phyloP scores from a whole-genome alignment of 2,329 filamentous ascomycete species.

The Dothistroma pini region DNA sequence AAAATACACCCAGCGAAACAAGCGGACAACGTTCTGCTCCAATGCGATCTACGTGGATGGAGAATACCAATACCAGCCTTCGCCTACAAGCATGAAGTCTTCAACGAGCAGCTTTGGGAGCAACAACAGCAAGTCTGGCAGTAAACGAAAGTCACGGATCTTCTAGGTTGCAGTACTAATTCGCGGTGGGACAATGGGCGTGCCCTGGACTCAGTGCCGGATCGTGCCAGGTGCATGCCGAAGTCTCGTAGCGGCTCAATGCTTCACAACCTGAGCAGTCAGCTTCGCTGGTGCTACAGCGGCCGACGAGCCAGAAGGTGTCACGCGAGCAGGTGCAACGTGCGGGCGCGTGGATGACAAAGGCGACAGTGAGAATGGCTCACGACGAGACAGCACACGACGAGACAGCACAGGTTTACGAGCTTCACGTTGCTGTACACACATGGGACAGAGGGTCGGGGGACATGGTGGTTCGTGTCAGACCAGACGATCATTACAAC shows the following conservation, averaged over 20 bases:
- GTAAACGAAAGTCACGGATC: conserved; percentile 11
- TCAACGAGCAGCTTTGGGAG: conserved; percentile 22
- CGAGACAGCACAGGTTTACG: background rate
- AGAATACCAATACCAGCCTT: conserved; percentile 73
- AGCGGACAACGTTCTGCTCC: conserved; percentile 83
- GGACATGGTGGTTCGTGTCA: background rate
- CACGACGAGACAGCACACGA: background rate
- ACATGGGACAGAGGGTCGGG: background rate
- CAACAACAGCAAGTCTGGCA: conserved; percentile 2
- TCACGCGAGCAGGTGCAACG: background rate
- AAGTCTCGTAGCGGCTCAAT: background rate
- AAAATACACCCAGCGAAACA: conserved; percentile 86
- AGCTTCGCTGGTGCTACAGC: background rate
- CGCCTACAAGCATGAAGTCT: conserved; percentile 22
- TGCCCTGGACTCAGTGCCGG: background rate
- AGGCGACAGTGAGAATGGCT: background rate
- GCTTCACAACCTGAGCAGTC: background rate
- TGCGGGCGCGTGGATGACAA: background rate
- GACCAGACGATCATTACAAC: conserved; percentile 2
- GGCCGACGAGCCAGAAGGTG: background rate
- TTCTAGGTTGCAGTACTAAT: conserved; percentile 1
- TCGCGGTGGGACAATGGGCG: background rate
- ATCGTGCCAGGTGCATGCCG: background rate
- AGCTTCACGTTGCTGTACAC: background rate
- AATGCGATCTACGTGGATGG: conserved; percentile 91